Evolutionary conservation across 106 monocot genomes (phyloP).

Genomic region (Phalaenopsis aphrodite): DNA sequence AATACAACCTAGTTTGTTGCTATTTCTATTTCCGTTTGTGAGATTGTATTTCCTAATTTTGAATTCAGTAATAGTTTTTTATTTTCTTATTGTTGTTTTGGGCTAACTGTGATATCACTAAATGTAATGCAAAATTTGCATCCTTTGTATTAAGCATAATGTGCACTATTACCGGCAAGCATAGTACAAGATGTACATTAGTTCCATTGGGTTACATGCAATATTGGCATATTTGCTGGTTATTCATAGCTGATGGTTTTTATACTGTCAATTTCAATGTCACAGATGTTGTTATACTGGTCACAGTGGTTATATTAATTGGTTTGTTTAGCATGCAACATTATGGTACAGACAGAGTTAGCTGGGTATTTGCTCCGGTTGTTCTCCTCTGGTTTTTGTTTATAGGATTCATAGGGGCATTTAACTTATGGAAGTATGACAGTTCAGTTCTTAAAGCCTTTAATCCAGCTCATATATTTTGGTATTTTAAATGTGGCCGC

Average conservation of each 20-base stretch:
- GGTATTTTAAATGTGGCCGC: conserved; percentile 34
- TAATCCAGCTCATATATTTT: conserved; percentile 36
- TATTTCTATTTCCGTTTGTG: no score
- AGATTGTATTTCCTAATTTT: no score
- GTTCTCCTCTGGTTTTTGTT: conserved; percentile 59
- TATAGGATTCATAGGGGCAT: conserved; percentile 44
- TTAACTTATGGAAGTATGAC: conserved; percentile 53
- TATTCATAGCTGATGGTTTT: background rate
- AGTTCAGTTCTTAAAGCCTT: conserved; percentile 42
- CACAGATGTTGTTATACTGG: conserved; percentile 47
- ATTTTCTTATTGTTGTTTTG: no score
- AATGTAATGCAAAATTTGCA: no score
- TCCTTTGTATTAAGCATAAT: no score
- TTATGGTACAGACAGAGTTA: conserved; percentile 57
- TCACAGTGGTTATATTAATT: conserved; percentile 45
- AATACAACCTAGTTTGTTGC: no score
- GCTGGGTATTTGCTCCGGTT: conserved; percentile 65
- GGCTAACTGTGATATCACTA: no score
- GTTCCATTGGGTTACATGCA: no score
- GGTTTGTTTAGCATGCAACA: conserved; percentile 58
- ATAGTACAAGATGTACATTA: no score
- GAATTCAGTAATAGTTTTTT: no score
- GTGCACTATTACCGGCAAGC: no score
- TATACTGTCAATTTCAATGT: background rate
- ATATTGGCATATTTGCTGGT: no score